Evolutionary conservation across 2,329 filamentous ascomycete genomes (phyloP).

Genomic region (Colletotrichum gloeosporioides): DNA sequence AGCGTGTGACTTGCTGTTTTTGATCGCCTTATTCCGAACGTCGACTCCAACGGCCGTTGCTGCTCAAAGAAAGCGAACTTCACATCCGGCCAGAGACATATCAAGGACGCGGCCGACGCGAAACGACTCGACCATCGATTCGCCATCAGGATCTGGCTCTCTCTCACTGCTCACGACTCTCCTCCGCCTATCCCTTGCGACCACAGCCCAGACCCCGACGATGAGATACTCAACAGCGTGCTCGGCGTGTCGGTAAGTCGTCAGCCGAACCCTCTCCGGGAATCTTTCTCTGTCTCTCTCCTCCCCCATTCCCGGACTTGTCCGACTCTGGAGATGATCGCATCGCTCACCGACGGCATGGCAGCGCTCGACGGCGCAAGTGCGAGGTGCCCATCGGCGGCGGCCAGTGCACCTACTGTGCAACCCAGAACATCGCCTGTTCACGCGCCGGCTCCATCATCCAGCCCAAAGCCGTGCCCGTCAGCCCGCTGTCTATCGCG

Average conservation of each 20-base stretch:
- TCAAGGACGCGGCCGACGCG: neutral
- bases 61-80: neutral
- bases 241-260: slow-evolving; percentile 24
- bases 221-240: slow-evolving; percentile 25
- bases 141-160: neutral
- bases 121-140: neutral
- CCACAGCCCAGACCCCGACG: neutral
- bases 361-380: slow-evolving; percentile 22
- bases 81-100: neutral
- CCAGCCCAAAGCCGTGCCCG: slow-evolving; percentile 19
- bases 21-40: neutral
- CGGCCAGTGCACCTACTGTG: slow-evolving; percentile 23
- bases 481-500: slow-evolving; percentile 12
- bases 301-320: neutral
- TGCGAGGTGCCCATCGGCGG: slow-evolving; percentile 20
- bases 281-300: neutral
- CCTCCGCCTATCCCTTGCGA: neutral
- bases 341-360: neutral
- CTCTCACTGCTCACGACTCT: neutral
- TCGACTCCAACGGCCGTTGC: neutral
- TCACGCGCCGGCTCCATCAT: slow-evolving; percentile 24
- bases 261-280: neutral
- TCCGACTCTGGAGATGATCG: neutral
- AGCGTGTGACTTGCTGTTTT: slow-evolving; percentile 11
- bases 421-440: slow-evolving; percentile 21